phyloP scores from a whole-genome alignment of 768 basidiomycete species.

The Leucosporidium creatinivorum region DNA sequence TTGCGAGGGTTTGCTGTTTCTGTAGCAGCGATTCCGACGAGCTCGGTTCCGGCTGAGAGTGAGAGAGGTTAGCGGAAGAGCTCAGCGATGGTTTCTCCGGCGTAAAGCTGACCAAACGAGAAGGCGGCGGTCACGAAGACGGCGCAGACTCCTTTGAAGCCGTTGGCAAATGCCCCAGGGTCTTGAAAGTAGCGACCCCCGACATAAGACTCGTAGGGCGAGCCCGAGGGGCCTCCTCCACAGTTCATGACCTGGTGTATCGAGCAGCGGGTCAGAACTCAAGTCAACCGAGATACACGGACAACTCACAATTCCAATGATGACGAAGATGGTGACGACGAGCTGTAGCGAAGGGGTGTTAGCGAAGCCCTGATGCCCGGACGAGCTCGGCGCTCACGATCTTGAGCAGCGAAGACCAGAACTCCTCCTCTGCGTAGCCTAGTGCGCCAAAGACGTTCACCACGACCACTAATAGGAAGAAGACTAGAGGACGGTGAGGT shows the following conservation, averaged over 20 bases:
- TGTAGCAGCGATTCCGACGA: conserved; percentile 83
- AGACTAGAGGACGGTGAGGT: neutral
- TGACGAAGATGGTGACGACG: conserved; percentile 69
- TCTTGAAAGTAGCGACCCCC: conserved; percentile 49
- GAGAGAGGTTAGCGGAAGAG: too few relatives aligned
- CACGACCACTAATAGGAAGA: conserved; percentile 26
- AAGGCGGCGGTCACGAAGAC: conserved; percentile 62
- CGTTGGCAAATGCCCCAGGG: conserved; percentile 56
- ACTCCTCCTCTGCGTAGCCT: conserved; percentile 62
- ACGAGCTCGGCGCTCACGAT: conserved; percentile 22
- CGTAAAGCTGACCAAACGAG: conserved; percentile 58
- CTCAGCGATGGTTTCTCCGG: too few relatives aligned
- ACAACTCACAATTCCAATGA: conserved; percentile 53
- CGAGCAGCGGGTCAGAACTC: too few relatives aligned
- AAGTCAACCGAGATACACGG: too few relatives aligned
- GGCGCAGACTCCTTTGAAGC: conserved; percentile 59
- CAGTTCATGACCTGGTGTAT: conserved; percentile 54
- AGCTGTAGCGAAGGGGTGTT: conserved; percentile 37
- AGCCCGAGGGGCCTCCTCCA: conserved; percentile 54
- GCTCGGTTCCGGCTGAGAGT: conserved; percentile 55
- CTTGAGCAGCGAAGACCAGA: conserved; percentile 76
- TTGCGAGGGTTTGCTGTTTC: conserved; percentile 68
- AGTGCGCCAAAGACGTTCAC: conserved; percentile 54
- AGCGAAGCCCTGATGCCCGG: too few relatives aligned
- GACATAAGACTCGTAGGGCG: conserved; percentile 40